phyloP scores from a whole-genome alignment of 495 filamentous ascomycete genomes.

The Daldinia concentrica region DNA sequence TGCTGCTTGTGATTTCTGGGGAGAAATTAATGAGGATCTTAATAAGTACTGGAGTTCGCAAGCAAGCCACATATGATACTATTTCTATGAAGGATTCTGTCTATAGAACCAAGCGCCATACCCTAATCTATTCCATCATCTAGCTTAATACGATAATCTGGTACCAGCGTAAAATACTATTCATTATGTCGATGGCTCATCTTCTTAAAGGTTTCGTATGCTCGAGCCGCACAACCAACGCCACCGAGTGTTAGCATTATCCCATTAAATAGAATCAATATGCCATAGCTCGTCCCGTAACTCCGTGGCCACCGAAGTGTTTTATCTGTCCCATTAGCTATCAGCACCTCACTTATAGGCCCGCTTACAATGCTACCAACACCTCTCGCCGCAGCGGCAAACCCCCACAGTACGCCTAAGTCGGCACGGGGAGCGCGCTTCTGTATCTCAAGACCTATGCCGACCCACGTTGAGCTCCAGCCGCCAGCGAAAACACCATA shows the following conservation, averaged over 20 bases:
- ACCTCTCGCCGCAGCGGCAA: slow-evolving; percentile 70
- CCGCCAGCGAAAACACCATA: slow-evolving; percentile 70
- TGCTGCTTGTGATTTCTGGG: slow-evolving; percentile 48
- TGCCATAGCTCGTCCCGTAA: slow-evolving; percentile 62
- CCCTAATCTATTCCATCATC: background rate
- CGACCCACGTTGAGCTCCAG: slow-evolving; percentile 66
- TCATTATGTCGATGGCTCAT: slow-evolving; percentile 32
- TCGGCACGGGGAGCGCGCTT: slow-evolving; percentile 54
- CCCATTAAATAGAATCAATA: slow-evolving; percentile 64
- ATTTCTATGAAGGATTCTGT: background rate
- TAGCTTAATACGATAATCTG: background rate
- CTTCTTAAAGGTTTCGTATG: slow-evolving; percentile 24
- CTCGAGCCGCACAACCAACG: slow-evolving; percentile 25
- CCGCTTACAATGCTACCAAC: slow-evolving; percentile 72
- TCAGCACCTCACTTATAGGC: slow-evolving; percentile 66
- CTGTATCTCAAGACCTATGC: slow-evolving; percentile 64
- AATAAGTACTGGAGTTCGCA: slow-evolving; percentile 20
- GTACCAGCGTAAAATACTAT: background rate
- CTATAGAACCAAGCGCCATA: background rate
- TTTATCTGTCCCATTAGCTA: slow-evolving; percentile 47
- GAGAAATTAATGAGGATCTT: slow-evolving; percentile 37
- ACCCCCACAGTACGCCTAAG: slow-evolving; percentile 65
- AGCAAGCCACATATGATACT: background rate
- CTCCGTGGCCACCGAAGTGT: slow-evolving; percentile 21
- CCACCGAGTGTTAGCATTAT: slow-evolving; percentile 43